Evolutionary conservation across 257 asterid genomes (phyloP).

Genomic region (Nicotiana obtusifolia): DNA sequence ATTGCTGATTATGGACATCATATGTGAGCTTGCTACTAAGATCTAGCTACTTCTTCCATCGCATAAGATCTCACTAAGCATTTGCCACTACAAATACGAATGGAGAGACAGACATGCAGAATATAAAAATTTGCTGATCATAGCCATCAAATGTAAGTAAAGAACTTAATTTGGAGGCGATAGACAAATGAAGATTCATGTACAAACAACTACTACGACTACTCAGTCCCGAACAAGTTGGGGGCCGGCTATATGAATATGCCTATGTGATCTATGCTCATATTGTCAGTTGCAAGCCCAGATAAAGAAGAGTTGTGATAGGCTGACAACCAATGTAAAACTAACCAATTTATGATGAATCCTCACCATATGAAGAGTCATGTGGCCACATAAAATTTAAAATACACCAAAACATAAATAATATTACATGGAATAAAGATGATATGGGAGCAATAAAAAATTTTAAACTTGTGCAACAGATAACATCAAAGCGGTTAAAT

Average conservation of each 20-base stretch:
- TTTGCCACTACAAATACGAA: neutral
- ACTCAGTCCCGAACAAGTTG: too few relatives aligned
- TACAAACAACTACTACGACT: too few relatives aligned
- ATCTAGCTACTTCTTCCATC: neutral
- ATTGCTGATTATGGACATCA: neutral
- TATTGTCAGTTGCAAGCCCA: too few relatives aligned
- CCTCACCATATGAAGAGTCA: neutral
- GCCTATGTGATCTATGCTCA: too few relatives aligned
- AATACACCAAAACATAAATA: neutral
- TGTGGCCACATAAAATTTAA: neutral
- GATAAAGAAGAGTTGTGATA: neutral
- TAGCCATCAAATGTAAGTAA: neutral
- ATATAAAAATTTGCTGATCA: neutral
- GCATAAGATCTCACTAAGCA: neutral
- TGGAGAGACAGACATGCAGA: neutral
- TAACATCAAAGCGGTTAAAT: neutral
- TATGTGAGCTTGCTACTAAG: neutral
- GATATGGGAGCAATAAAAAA: neutral
- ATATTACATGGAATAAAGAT: neutral
- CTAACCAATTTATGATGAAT: too few relatives aligned
- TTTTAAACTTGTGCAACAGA: neutral
- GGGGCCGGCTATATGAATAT: too few relatives aligned
- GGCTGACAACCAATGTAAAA: too few relatives aligned
- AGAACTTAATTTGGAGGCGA: neutral
- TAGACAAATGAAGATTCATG: neutral